A percentile compares a stretch with the other conserved stretches of the same genome.
Conservation (phyloP, 2,329 filamentous ascomycete genomes). For the Drechmeria coniospora region DNA sequence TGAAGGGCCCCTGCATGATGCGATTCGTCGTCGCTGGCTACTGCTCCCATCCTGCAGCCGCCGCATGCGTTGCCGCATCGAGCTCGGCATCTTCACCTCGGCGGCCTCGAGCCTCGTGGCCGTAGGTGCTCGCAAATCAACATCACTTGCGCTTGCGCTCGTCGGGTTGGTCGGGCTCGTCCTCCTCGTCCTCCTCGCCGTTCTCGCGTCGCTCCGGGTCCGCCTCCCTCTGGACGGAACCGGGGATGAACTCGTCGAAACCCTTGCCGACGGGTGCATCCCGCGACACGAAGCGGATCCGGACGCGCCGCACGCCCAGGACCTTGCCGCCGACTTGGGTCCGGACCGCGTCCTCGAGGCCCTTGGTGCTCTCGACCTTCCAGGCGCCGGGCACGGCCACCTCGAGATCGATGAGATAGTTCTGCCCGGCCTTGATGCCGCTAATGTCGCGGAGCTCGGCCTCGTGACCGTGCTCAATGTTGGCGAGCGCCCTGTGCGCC, state of each 20-base stretch:
- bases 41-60: too few species aligned
- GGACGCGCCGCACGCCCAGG: constrained; percentile 68
- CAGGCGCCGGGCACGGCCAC: constrained; percentile 63
- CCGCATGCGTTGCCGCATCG: too few species aligned
- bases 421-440: constrained; percentile 90
- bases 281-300: constrained; percentile 66
- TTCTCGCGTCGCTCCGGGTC: constrained; percentile 33
- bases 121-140: too few species aligned
- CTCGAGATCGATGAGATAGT: constrained; percentile 85
- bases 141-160: constrained; percentile 16
- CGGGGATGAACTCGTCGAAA: constrained; percentile 66
- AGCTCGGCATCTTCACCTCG: too few species aligned
- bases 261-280: constrained; percentile 40
- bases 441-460: constrained; percentile 65
- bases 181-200: constrained; percentile 17
- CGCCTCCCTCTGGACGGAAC: constrained; percentile 43
- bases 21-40: too few species aligned
- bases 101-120: too few species aligned
- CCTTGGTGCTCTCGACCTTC: constrained; percentile 55
- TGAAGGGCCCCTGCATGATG: too few species aligned
- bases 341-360: constrained; percentile 60
- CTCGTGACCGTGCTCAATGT: constrained; percentile 36
- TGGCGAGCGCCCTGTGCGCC: constrained; percentile 40
- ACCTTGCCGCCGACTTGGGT: constrained; percentile 60
- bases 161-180: constrained; percentile 14